Evolutionary conservation across 2,329 filamentous ascomycete species (phyloP), one percentile per base, ranked within the genome.

Genomic region (Fusarium equiseti): DNA sequence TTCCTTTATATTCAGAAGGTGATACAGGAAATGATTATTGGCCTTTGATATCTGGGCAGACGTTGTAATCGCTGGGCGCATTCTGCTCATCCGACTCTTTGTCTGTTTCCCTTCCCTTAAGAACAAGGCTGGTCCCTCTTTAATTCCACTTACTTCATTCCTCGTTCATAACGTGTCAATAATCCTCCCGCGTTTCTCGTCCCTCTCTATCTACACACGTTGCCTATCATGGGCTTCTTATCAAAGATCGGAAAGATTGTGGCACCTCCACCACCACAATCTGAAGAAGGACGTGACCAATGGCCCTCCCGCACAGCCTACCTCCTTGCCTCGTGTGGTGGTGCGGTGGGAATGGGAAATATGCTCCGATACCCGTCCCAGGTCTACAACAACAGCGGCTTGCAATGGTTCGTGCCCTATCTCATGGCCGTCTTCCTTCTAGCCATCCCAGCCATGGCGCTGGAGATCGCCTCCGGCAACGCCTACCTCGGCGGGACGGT

Each of bases 391-490:
- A 63, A 63, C 8, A 53, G 18, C 26, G 60, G 60, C 9, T 12
- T 63, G 1, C 24, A 38, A 2, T 63, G 46, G 45, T 65, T 65
- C 46, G 26, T 65, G 1, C 58, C 62, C 0, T 65, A 65, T 10
- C 22, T 52, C 1, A 46, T 65, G 40, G 58, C 62, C 1, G 12
- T 68, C 1, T 62, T 66, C 18, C 29, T 68, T 0, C 49, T 88
- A 40, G 86, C 85, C 12, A 87, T 88, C 22, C 86, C 86, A 0
- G 80, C 83, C 0, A 79, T 88, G 16, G 80, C 85, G 13, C 80
- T 88, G 16, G 85, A 88, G 70, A 85, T 87, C 44, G 90, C 90
- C 50, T 91, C 92, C 44, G 92, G 92, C 51, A 91, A 87, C 68
- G 84, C 85, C 6, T 87, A 87, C 64, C 84, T 84, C 8, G 84